Percentiles rank a stretch among this genome's conserved stretches.
These are phyloP conservation scores for Pneumocystis sp. DNA, from an alignment of 1,139 yeast genomes.

Conservation along the genomic window DNA sequence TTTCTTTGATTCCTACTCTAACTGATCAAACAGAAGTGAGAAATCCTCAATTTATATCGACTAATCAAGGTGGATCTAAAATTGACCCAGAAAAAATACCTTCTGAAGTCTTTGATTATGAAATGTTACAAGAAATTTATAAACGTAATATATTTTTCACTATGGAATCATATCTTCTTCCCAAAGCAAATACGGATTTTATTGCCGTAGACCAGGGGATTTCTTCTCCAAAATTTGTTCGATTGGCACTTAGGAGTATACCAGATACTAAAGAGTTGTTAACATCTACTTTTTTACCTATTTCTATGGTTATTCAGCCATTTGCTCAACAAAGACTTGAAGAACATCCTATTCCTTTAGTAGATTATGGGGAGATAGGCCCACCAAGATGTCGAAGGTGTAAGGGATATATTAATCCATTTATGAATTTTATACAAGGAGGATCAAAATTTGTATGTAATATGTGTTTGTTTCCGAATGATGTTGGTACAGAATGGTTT, in stretches of 20 bases:
- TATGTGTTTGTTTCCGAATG: conserved; percentile 67
- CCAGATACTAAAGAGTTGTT: conserved; percentile 65
- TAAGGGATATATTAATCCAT: conserved; percentile 76
- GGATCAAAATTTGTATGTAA: conserved; percentile 66
- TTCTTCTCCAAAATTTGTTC: conserved; percentile 63
- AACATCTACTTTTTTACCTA: conserved; percentile 58
- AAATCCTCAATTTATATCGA: not conserved
- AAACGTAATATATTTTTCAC: conserved; percentile 36
- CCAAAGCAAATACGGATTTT: conserved; percentile 62
- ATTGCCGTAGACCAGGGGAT: conserved; percentile 68
- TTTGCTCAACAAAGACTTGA: conserved; percentile 44
- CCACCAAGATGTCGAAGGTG: conserved; percentile 89
- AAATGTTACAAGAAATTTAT: not conserved
- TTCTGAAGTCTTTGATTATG: not conserved
- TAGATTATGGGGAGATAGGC: conserved; percentile 43
- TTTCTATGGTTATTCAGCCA: conserved; percentile 70
- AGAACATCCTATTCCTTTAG: conserved; percentile 51
- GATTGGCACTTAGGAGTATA: conserved; percentile 69
- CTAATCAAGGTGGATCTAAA: not conserved
- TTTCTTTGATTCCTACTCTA: not conserved
- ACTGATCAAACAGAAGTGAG: not conserved
- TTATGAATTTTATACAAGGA: conserved; percentile 49
- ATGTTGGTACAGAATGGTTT: conserved; percentile 43
- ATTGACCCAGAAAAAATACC: not conserved
- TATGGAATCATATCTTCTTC: conserved; percentile 64